Evolutionary conservation across 2,329 filamentous ascomycete species (phyloP), one percentile per base, ranked within the genome.

Genomic region (Metarhizium rileyi): DNA sequence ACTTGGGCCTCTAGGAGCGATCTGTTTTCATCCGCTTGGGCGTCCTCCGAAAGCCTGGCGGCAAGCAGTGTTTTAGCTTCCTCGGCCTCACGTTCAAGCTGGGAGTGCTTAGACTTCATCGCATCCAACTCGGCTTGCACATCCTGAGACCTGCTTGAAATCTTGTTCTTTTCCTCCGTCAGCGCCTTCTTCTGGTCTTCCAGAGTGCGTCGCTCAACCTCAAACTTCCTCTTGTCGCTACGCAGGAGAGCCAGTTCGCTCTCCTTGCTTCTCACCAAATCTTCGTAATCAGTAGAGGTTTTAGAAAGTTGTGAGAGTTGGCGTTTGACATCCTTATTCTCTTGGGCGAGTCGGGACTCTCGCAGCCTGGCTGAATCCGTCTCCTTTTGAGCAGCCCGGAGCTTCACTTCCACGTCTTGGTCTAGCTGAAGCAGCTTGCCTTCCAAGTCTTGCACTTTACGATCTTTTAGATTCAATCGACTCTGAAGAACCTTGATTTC

Each of bases 271-370:
- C 90, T 80, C 23, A 98, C 86, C 41, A 97, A 78, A 59, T 97
- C 91, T 66, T 98, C 93, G 56, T 95, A 97, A 61, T 90, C 89
- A 0, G 90, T 94, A 1, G 91, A 95, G 0, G 91, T 96, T 45
- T 88, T 83, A 0, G 93, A 93, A 18, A 98, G 73, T 56, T 95
- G 84, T 0, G 86, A 79, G 48, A 98, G 82, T 60, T 96, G 90
- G 58, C 90, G 81, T 48, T 94, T 85, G 44, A 95, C 80, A 42
- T 86, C 82, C 12, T 82, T 79, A 57, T 95, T 94, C 62, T 98
- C 91, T 5, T 84, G 81, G 2, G 82, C 66, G 1, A 96, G 76
- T 20, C 89, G 84, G 47, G 84, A 82, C 59, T 95, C 83, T 56
- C 88, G 84, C 51, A 81, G 76, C 63, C 84, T 89, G 27, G 83